Conservation (phyloP, 1,284 basidiomycete species). For the Coniophora puteana region DNA sequence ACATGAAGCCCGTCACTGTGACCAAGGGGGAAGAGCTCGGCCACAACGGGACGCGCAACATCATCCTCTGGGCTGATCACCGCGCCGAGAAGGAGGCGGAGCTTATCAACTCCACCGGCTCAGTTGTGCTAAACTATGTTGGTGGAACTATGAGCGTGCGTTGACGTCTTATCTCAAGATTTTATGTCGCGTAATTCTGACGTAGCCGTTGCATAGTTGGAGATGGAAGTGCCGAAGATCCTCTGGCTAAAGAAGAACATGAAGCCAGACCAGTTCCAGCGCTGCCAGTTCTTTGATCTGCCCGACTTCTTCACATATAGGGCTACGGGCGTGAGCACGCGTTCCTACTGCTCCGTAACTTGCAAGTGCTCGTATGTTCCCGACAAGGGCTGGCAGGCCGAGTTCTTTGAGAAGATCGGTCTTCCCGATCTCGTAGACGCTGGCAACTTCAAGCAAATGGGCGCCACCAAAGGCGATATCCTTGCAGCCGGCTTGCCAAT, state of each 20-base stretch:
- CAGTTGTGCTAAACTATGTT: conserved; percentile 89
- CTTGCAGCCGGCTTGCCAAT: conserved; percentile 93
- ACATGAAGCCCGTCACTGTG: conserved; percentile 78
- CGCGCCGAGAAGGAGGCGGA: conserved; percentile 91
- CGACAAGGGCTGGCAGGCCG: conserved; percentile 81
- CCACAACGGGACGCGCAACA: conserved; percentile 68
- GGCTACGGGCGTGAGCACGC: conserved; percentile 75
- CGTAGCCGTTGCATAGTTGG: conserved; percentile 66
- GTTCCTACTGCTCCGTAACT: conserved; percentile 91
- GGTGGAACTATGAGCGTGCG: conserved; percentile 95
- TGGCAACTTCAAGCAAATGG: conserved; percentile 73
- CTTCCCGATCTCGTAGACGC: conserved; percentile 64
- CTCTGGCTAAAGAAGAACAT: conserved; percentile 95
- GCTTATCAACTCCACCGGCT: conserved; percentile 83
- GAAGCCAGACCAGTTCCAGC: conserved; percentile 68
- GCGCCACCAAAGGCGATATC: conserved; percentile 63
- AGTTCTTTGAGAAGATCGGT: conserved; percentile 85
- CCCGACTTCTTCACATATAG: conserved; percentile 96
- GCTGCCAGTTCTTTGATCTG: conserved; percentile 94
- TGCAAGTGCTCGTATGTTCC: conserved; percentile 99
- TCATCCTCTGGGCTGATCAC: conserved; percentile 94
- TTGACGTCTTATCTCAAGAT: conserved; percentile 13
- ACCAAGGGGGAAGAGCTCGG: conserved; percentile 70
- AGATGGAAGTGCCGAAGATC: conserved; percentile 97
- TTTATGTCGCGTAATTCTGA: conserved; percentile 7